Conservation (phyloP, 176 grass and related monocot species). For the Urochloa ruziziensis region DNA sequence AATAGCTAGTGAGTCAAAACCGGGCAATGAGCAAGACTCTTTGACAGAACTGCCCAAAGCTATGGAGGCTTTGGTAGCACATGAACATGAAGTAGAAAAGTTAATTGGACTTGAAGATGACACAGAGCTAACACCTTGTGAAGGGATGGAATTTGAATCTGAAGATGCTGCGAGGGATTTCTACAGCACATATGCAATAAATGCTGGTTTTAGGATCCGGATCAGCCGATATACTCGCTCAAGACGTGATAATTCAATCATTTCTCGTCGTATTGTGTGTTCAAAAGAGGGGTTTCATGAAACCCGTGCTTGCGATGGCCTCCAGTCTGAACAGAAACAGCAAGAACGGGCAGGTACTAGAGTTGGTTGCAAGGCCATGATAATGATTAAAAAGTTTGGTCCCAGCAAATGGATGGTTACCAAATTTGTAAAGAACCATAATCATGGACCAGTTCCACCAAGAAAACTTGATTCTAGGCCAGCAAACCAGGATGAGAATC, state of each 20-base stretch:
- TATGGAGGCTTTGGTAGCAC: conserved; percentile 19
- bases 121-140: conserved; percentile 50
- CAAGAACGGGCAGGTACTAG: conserved; percentile 47
- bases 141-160: conserved; percentile 69
- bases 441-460: conserved; percentile 62
- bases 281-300: conserved; percentile 74
- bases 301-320: conserved; percentile 41
- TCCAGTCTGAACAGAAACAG: conserved; percentile 42
- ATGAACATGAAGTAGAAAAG: conserved; percentile 26
- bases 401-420: conserved; percentile 60
- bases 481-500: conserved; percentile 21
- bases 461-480: conserved; percentile 43
- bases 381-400: conserved; percentile 54
- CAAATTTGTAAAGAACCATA: conserved; percentile 61
- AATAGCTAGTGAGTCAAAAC: conserved; percentile 27
- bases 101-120: conserved; percentile 44
- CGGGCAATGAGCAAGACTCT: conserved; percentile 3
- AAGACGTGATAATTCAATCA: conserved; percentile 67
- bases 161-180: conserved; percentile 69
- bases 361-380: conserved; percentile 80
- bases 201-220: conserved; percentile 51
- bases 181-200: conserved; percentile 54
- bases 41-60: conserved; percentile 18
- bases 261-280: conserved; percentile 70
- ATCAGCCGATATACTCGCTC: conserved; percentile 66